Evolutionary conservation across 2,329 filamentous ascomycete species (phyloP).

Genomic region (Xylaria hypoxylon): DNA sequence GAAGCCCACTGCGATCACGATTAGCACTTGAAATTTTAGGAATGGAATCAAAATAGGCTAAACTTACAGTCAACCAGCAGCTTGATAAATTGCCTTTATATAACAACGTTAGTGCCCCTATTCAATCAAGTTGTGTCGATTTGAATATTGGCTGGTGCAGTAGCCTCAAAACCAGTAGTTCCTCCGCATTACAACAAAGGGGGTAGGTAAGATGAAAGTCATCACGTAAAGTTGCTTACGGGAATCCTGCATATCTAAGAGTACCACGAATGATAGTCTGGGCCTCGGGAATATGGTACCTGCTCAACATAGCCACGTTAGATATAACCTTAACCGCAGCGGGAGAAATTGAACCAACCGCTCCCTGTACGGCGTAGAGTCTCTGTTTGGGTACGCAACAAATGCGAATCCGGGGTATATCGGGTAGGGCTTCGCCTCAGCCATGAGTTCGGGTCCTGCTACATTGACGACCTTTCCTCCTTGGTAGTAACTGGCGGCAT

Average conservation of each 20-base stretch:
- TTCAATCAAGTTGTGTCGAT: neutral
- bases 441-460: conserved; percentile 67
- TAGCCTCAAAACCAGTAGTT: neutral
- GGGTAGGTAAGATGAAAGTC: neutral
- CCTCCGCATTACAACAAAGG: neutral
- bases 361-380: conserved; percentile 88
- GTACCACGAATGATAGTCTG: conserved; percentile 85
- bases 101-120: conserved; percentile 8
- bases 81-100: conserved; percentile 77
- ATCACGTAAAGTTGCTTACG: conserved; percentile 50
- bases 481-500: conserved; percentile 85
- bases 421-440: conserved; percentile 85
- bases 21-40: neutral
- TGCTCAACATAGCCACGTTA: conserved; percentile 6
- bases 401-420: conserved; percentile 87
- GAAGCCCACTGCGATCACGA: conserved; percentile 73
- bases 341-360: conserved; percentile 53
- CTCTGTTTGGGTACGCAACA: conserved; percentile 93
- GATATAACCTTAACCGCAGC: neutral
- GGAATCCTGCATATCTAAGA: conserved; percentile 89
- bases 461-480: conserved; percentile 80
- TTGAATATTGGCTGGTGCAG: neutral
- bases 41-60: neutral
- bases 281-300: conserved; percentile 89
- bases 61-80: conserved; percentile 76